Base-by-base conservation (phyloP, 2,329 filamentous ascomycete genomes). In the Fusarium denticulatum region DNA sequence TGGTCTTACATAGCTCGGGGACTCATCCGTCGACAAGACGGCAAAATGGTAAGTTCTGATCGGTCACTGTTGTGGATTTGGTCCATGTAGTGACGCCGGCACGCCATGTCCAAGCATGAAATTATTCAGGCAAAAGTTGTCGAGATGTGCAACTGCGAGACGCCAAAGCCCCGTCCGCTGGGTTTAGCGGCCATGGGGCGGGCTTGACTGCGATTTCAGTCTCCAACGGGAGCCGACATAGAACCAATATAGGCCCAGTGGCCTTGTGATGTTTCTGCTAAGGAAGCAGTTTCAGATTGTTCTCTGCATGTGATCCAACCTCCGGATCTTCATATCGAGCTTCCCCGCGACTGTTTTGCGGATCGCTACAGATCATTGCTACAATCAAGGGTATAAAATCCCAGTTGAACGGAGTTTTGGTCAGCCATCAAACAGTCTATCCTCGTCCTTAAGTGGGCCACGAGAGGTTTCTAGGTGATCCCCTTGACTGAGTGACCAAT, bases 161-260 rank as follows among this genome's bases (percentile, higher is more conserved):
- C 50, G 52, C 46, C 63, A 62, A 65, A 49, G 43, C 46, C 55
- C 46, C 56, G 57, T 65, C 57, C 53, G 30, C 40, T 60, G 37
- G 42, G 47, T 52, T 43, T 63, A 64, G 62, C 68, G 53, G 26
- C 53, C 45, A 58, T 39, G 63, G 59, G 37, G 20, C 56, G 47
- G 52, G 28, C 59, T 68, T 60, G 67, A 68, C 70, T 71, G 67
- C 56, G 64, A 71, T 59, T 65, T 73, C 50, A 74, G 72, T 67
- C 65, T 34, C 22, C 39, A 42, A 32, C 75, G 77, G 77, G 59
- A 76, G 57, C 64, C 72, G 57, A 73, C 77, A 78, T 68, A 14
- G 50, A 46, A 75, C 69, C 64, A 72, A 69, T 60, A 47, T 66
- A 67, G 55, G 55, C 37, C 64, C 67, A 77, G 73, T 72, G 77